Evolutionary conservation across 495 filamentous ascomycete species (phyloP).

Genomic region (Penicillium macrosclerotiorum): DNA sequence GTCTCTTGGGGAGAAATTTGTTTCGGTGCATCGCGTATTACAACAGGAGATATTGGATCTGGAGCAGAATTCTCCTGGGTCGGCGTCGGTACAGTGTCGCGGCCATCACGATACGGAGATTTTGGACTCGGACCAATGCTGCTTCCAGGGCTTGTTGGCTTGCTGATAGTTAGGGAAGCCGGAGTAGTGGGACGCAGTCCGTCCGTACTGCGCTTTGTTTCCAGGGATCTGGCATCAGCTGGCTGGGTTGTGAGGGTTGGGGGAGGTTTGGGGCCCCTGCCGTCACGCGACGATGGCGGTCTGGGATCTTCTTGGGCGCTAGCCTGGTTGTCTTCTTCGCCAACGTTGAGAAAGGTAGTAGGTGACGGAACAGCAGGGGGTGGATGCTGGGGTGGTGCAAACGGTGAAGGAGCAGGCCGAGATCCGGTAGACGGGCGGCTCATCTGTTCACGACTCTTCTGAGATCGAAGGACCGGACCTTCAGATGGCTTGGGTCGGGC

Average conservation of each 20-base stretch:
- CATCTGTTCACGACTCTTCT: conserved; percentile 47
- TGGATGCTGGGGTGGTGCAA: conserved; percentile 23
- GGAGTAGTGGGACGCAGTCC: conserved; percentile 32
- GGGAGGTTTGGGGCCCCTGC: too few species aligned
- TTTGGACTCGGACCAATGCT: conserved; percentile 23
- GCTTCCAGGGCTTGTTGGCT: conserved; percentile 22
- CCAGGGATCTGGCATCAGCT: conserved; percentile 18
- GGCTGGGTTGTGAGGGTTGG: conserved; percentile 12
- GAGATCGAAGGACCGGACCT: conserved; percentile 39
- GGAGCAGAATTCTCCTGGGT: conserved; percentile 10
- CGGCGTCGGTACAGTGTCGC: conserved; percentile 15
- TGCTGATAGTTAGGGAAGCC: conserved; percentile 25
- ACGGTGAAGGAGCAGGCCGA: conserved; percentile 22
- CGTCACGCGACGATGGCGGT: too few species aligned
- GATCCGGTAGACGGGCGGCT: conserved; percentile 41
- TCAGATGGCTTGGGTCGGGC: conserved; percentile 38
- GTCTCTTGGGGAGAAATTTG: conserved; percentile 1
- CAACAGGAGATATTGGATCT: conserved; percentile 1
- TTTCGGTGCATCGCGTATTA: background rate
- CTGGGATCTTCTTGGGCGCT: conserved; percentile 17
- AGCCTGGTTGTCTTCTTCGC: conserved; percentile 12
- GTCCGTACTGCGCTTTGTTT: conserved; percentile 29
- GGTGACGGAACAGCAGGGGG: conserved; percentile 23
- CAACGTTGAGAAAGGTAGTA: conserved; percentile 17
- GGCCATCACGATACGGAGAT: conserved; percentile 24